Evolutionary conservation across 176 grass and related monocot genomes (phyloP).

Genomic region (Oryza rufipogon): DNA sequence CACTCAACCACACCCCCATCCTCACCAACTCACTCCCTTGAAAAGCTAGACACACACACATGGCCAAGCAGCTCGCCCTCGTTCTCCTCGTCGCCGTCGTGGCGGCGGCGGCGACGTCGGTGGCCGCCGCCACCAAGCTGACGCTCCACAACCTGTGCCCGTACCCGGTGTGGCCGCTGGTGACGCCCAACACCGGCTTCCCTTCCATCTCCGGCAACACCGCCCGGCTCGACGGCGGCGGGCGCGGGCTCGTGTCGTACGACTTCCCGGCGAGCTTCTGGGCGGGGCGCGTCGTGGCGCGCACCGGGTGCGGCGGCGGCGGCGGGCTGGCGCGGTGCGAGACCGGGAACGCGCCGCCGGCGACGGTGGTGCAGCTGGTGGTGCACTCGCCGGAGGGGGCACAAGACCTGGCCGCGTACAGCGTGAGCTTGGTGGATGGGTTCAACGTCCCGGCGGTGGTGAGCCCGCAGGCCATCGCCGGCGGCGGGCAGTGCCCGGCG

Average conservation of each 20-base stretch:
- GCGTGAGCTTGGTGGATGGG: slow-evolving; percentile 49
- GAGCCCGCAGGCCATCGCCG: slow-evolving; percentile 37
- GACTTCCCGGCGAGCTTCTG: not conserved
- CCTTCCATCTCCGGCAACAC: not conserved
- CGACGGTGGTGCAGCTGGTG: slow-evolving; percentile 36
- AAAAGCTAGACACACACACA: not conserved
- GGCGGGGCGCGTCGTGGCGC: slow-evolving; percentile 3
- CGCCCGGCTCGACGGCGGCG: not conserved
- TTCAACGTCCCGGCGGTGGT: slow-evolving; percentile 52
- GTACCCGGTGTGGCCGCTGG: slow-evolving; percentile 25
- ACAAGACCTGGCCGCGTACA: slow-evolving; percentile 35
- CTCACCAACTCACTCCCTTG: not conserved
- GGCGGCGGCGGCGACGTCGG: not conserved
- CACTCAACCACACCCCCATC: not conserved
- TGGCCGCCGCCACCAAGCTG: not conserved
- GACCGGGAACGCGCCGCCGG: slow-evolving; percentile 1
- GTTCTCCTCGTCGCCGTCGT: not conserved
- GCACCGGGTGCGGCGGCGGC: not conserved
- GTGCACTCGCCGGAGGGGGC: slow-evolving; percentile 24
- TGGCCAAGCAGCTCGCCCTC: not conserved
- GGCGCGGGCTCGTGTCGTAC: not conserved
- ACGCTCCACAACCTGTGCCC: slow-evolving; percentile 34
- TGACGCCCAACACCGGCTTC: slow-evolving; percentile 17
- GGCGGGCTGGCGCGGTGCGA: not conserved
- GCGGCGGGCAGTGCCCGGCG: slow-evolving; percentile 46